phyloP scores from a whole-genome alignment of 371 early-diverging fungal genomes.

The Rhizopus stolonifer region DNA sequence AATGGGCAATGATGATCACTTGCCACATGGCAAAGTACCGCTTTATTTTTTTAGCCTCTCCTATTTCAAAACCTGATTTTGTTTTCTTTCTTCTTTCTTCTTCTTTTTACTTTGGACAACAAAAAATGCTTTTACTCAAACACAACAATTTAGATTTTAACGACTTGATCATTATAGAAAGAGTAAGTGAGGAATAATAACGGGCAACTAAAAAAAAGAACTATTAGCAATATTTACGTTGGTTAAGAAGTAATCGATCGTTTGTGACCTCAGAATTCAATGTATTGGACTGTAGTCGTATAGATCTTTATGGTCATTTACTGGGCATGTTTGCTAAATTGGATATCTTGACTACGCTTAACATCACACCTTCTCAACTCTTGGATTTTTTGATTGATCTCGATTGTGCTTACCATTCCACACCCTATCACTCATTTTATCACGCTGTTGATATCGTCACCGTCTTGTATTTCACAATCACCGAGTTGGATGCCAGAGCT shows the following conservation, averaged over 20 bases:
- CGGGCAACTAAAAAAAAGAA: too few species aligned
- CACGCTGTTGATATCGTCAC: slow-evolving; percentile 82
- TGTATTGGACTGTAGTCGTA: slow-evolving; percentile 57
- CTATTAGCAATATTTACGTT: slow-evolving; percentile 7
- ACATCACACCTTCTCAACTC: slow-evolving; percentile 52
- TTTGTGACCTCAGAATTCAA: slow-evolving; percentile 43
- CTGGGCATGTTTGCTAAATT: slow-evolving; percentile 64
- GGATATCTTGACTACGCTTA: slow-evolving; percentile 51
- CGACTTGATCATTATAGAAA: slow-evolving; percentile 11
- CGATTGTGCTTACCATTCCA: slow-evolving; percentile 64
- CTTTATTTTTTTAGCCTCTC: slow-evolving; percentile 1
- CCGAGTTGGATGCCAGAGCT: slow-evolving; percentile 56
- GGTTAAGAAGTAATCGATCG: slow-evolving; percentile 3
- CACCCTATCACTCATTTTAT: slow-evolving; percentile 83
- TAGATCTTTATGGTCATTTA: slow-evolving; percentile 64
- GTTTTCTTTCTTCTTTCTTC: neutral
- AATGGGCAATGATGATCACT: neutral
- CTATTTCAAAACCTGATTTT: neutral
- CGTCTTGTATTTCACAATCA: slow-evolving; percentile 69
- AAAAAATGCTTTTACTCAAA: slow-evolving; percentile 15
- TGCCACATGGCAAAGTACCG: neutral
- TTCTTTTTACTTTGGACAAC: neutral
- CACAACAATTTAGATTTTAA: slow-evolving; percentile 9
- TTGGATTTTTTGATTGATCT: slow-evolving; percentile 77
- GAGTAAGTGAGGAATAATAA: neutral